Conservation (phyloP, 2,329 filamentous ascomycete species). For the Penicillium hesseltinei region DNA sequence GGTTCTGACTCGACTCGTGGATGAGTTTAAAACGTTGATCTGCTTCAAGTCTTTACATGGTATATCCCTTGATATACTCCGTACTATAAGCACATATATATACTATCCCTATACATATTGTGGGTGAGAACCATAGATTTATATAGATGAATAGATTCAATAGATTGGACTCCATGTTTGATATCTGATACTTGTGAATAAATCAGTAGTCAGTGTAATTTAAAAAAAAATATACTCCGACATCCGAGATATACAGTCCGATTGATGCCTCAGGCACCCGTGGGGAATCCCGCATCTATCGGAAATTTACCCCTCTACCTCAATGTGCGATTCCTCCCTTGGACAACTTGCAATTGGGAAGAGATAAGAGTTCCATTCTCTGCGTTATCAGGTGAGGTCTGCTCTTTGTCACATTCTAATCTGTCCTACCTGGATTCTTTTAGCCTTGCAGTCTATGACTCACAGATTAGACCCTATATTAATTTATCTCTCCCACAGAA, state of each 20-base stretch:
- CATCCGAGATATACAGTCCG: background rate
- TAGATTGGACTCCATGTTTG: background rate
- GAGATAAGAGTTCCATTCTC: conserved; percentile 7
- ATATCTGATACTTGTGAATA: no score
- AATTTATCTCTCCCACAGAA: conserved; percentile 7
- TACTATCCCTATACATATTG: background rate
- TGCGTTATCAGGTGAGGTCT: conserved; percentile 7
- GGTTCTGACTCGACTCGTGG: background rate
- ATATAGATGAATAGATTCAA: background rate
- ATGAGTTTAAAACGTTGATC: background rate
- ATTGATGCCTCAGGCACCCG: conserved; percentile 29
- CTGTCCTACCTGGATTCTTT: background rate
- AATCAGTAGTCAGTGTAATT: no score
- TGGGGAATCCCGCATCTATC: conserved; percentile 22
- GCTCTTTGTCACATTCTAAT: background rate
- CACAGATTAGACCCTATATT: conserved; percentile 10
- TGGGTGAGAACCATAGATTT: background rate
- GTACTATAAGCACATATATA: background rate
- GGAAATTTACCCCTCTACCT: conserved; percentile 38
- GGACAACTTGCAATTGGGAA: conserved; percentile 13
- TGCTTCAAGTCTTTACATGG: background rate
- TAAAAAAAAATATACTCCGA: background rate
- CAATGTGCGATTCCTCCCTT: conserved; percentile 17
- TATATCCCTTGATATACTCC: background rate
- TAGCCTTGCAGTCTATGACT: conserved; percentile 16